Evolutionary conservation across 164 flowering plant species (phyloP).

Genomic region (Piper betle): DNA sequence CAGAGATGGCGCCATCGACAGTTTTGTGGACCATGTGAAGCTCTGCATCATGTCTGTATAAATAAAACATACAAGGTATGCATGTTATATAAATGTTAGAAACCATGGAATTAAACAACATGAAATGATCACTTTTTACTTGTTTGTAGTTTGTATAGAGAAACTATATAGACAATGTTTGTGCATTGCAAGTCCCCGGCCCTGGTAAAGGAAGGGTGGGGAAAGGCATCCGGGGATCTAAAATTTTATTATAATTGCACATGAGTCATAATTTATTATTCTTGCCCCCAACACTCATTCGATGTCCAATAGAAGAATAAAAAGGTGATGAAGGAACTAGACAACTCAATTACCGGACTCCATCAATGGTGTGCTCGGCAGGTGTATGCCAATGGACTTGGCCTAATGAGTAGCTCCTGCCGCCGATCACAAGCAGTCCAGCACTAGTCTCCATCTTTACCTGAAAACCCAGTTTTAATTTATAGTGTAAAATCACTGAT

Average conservation of each 20-base stretch:
- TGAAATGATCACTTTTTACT: no score
- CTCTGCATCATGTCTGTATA: slow-evolving; percentile 37
- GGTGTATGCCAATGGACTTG: slow-evolving; percentile 66
- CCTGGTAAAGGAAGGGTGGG: no score
- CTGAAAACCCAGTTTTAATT: background rate
- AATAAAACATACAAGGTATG: background rate
- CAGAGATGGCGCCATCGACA: slow-evolving; percentile 24
- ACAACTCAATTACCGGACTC: slow-evolving; percentile 8
- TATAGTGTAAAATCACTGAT: no score
- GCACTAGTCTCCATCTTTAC: slow-evolving; percentile 14
- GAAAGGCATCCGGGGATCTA: no score
- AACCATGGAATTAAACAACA: no score
- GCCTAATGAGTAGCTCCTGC: slow-evolving; percentile 26
- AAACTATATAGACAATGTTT: no score
- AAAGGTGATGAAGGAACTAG: background rate
- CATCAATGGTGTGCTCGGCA: slow-evolving; percentile 48
- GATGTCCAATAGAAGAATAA: no score
- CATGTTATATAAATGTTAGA: background rate
- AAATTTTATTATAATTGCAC: no score
- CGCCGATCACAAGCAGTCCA: slow-evolving; percentile 24
- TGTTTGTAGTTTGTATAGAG: no score
- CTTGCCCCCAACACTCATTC: no score
- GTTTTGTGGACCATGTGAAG: slow-evolving; percentile 51
- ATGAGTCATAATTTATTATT: no score
- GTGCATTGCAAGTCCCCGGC: no score